Base-by-base conservation (phyloP, 2,329 filamentous ascomycete species). In the Teratosphaeria viscida region DNA sequence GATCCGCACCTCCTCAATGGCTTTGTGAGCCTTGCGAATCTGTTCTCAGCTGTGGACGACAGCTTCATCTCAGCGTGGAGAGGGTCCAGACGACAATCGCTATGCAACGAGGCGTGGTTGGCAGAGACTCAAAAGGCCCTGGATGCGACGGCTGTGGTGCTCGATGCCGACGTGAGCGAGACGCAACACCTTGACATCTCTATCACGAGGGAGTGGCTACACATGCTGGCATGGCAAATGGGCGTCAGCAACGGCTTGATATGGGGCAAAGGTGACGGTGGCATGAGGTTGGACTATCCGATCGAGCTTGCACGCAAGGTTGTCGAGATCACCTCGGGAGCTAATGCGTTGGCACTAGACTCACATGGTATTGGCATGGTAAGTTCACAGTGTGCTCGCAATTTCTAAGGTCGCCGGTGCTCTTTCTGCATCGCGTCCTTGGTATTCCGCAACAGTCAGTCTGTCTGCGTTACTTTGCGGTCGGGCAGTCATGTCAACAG, bases 171-270 rank as follows among this genome's bases (percentile, higher is more conserved):
- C 7, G 58, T 72, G 7, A 70, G 65, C 8, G 71, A 73, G 57
- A 72, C 70, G n/a, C 70, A 72, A 56, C 67, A 68, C 23, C 60
- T 73, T 19, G 71, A 73, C 57, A 72, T 73, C 23, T 62, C 62
- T 52, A 63, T 73, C 3, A 71, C 70, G 8, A 58, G 71, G 54
- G 70, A 72, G 55, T 73, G 71, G 71, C 57, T 73, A 8, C 71
- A 73, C 55, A 67, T 73, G 5, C 58, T 73, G n/a, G 69, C 71
- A 7, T 73, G 71, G 71, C 71, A 73, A 57, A 71, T 73, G 67
- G 71, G 71, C 11, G 71, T 73, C 19, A 70, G 66, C 52, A 72
- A 72, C 47, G 71, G 71, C 3, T 57, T 73, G 53, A 71, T 72
- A 6, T 72, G 70, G 70, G 65, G 68, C n/a, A 66, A 68, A 59